Conservation (phyloP, 768 basidiomycete genomes). For the Mycena amicta region DNA sequence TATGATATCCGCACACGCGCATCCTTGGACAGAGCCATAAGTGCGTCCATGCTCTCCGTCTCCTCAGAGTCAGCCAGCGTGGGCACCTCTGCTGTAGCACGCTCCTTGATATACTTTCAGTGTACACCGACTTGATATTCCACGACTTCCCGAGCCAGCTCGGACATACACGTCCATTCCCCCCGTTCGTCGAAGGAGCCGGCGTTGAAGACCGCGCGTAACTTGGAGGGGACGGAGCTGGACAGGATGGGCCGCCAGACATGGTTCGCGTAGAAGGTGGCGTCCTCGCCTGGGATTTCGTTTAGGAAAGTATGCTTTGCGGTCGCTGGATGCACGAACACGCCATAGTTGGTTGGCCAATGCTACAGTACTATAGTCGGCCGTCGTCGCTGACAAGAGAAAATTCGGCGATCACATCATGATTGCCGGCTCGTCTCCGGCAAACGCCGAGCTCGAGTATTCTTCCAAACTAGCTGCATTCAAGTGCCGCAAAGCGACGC, state of each 20-base stretch:
- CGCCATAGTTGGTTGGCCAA: too few species aligned
- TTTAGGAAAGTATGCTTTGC: too few species aligned
- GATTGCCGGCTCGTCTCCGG: too few species aligned
- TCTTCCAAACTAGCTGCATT: too few species aligned
- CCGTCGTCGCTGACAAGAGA: too few species aligned
- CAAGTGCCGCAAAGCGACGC: too few species aligned
- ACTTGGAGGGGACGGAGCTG: background rate
- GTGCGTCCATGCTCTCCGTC: background rate
- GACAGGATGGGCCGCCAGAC: background rate
- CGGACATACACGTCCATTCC: background rate
- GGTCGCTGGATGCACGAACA: too few species aligned
- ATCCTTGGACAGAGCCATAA: background rate
- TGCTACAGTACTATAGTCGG: too few species aligned
- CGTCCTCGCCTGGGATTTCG: background rate
- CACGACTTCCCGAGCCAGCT: background rate
- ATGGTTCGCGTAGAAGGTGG: background rate
- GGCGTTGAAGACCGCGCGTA: background rate
- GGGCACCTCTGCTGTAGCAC: background rate
- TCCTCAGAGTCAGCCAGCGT: background rate
- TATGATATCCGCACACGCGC: background rate
- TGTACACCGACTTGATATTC: background rate
- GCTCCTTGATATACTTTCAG: background rate
- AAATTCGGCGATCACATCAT: too few species aligned
- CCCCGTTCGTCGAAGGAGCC: background rate
- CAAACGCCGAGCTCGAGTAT: too few species aligned